phyloP scores from a whole-genome alignment of 2,329 filamentous ascomycete species.

The Epichloe glyceriae region DNA sequence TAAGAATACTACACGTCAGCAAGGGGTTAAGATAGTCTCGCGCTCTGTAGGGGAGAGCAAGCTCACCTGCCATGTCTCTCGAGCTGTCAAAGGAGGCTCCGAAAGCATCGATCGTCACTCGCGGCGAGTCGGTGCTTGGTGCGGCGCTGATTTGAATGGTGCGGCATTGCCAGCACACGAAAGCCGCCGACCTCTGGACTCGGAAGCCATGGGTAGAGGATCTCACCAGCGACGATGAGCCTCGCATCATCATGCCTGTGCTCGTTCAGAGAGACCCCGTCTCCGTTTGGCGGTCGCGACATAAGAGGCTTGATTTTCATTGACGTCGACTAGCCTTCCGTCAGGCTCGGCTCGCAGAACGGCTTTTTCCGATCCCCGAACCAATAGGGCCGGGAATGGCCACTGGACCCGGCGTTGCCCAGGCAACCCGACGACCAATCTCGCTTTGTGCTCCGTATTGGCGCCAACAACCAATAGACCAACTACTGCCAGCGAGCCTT shows the following conservation, averaged over 20 bases:
- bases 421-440: constrained; percentile 2
- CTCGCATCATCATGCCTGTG: constrained; percentile 24
- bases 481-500: neutral
- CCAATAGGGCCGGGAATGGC: neutral
- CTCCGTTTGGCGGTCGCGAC: no score
- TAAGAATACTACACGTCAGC: neutral
- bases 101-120: constrained; percentile 40
- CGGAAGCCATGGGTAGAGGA: constrained; percentile 21
- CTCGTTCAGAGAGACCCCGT: neutral
- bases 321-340: neutral
- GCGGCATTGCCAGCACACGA: constrained; percentile 43
- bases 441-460: neutral
- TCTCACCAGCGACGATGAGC: constrained; percentile 26
- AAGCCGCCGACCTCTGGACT: constrained; percentile 17
- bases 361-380: constrained; percentile 19
- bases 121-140: constrained; percentile 42
- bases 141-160: constrained; percentile 50
- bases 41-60: neutral
- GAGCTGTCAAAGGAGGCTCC: constrained; percentile 31
- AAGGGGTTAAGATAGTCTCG: neutral
- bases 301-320: neutral
- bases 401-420: constrained; percentile 1
- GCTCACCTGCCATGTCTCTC: constrained; percentile 38
- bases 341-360: constrained; percentile 6
- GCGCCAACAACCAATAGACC: neutral